Conservation (phyloP, 192 early-diverging fungal species). For the Glomus cerebriforme region DNA sequence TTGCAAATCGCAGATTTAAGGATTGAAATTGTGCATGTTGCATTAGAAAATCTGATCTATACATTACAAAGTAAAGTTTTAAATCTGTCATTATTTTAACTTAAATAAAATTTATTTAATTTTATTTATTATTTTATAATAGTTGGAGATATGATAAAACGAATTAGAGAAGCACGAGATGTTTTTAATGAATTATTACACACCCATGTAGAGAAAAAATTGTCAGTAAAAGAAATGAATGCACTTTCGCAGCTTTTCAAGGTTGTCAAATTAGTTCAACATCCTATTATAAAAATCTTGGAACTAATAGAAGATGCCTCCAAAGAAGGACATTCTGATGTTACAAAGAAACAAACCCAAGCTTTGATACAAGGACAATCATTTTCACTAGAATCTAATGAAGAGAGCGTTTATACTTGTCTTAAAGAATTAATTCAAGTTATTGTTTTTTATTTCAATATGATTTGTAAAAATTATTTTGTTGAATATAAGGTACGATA, state of each 20-base stretch:
- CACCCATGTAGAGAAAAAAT: too few relatives aligned
- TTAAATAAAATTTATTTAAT: not conserved
- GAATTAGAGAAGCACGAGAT: not conserved
- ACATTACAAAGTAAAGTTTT: not conserved
- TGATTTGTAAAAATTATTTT: conserved; percentile 9
- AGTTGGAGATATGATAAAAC: not conserved
- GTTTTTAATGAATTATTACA: not conserved
- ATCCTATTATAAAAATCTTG: not conserved
- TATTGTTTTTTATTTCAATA: not conserved
- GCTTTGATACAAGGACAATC: not conserved
- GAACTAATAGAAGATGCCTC: not conserved
- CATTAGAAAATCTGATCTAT: not conserved
- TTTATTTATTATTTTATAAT: not conserved
- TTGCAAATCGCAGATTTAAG: not conserved
- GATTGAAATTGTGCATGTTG: not conserved
- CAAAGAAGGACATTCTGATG: not conserved
- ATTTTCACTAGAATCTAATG: not conserved
- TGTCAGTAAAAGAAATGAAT: not conserved
- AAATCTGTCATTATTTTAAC: not conserved
- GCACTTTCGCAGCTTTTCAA: conserved; percentile 4
- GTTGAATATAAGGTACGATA: conserved; percentile 21
- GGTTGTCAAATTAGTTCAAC: not conserved
- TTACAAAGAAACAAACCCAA: not conserved
- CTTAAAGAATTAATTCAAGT: not conserved
- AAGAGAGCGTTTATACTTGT: not conserved